A percentile compares a stretch with the other conserved stretches of the same genome.
Conservation (phyloP, 345 rosid genomes). For the Lepidium aucheri region DNA sequence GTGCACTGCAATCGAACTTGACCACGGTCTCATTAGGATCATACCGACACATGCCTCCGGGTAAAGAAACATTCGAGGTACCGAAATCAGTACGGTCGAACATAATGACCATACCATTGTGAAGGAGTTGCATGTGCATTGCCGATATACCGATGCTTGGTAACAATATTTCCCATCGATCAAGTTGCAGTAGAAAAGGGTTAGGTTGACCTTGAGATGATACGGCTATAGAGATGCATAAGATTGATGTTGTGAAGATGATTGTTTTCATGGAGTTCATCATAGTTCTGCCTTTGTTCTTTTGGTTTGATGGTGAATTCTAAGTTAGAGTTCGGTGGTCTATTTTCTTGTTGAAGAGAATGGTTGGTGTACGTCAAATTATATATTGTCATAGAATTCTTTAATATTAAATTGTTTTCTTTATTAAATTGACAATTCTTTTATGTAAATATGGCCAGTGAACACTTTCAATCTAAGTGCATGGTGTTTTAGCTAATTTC, state of each 20-base stretch:
- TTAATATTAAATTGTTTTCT: neutral
- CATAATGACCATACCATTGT: constrained; percentile 51
- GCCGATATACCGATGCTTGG: constrained; percentile 74
- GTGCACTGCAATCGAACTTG: constrained; percentile 65
- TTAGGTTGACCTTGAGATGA: neutral
- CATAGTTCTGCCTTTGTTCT: constrained; percentile 5
- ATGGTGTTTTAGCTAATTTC: neutral
- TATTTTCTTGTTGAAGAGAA: constrained; percentile 15
- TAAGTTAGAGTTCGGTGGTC: constrained; percentile 21
- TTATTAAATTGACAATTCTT: neutral
- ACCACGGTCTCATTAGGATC: constrained; percentile 21
- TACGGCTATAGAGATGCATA: constrained; percentile 13
- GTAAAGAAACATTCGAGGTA: constrained; percentile 55
- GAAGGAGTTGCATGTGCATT: constrained; percentile 85
- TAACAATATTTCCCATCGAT: constrained; percentile 23
- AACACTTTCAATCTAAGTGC: neutral
- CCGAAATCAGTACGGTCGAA: constrained; percentile 85
- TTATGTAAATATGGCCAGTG: neutral
- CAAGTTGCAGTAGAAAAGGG: constrained; percentile 14
- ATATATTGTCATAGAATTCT: neutral
- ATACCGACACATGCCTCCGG: constrained; percentile 41
- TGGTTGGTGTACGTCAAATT: constrained; percentile 6
- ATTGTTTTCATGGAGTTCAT: constrained; percentile 9
- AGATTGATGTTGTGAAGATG: constrained; percentile 1
- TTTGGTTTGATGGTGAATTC: constrained; percentile 17